These are phyloP conservation scores for Hibiscus tridactylites DNA, from an alignment of 345 rosid species.

Conservation along the genomic window DNA sequence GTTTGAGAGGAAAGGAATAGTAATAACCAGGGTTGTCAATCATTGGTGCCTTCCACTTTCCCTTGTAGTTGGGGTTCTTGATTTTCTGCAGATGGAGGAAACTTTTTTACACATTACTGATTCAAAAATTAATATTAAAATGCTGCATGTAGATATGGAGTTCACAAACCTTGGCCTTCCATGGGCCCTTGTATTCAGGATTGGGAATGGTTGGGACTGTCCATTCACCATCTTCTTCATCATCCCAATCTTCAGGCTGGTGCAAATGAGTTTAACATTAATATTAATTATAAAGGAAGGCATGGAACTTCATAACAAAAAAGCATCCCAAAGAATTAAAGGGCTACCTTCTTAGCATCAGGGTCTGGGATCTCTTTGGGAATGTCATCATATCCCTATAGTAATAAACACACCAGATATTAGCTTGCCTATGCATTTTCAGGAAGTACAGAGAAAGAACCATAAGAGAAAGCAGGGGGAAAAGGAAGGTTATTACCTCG, in stretches of 20 bases:
- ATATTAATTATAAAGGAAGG: not conserved
- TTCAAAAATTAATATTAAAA: constrained; percentile 3
- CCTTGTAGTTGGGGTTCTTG: constrained; percentile 90
- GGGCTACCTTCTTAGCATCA: not conserved
- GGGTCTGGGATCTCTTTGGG: not conserved
- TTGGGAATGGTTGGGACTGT: constrained; percentile 88
- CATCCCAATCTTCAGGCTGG: constrained; percentile 99
- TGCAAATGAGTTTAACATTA: constrained; percentile 11
- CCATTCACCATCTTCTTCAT: constrained; percentile 99
- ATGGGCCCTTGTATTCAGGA: constrained; percentile 95
- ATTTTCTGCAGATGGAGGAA: constrained; percentile 55
- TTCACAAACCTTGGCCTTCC: constrained; percentile 77
- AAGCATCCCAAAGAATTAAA: not conserved
- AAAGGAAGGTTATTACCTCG: constrained; percentile 37
- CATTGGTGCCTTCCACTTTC: constrained; percentile 94
- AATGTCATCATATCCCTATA: not conserved
- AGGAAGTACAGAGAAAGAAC: not conserved
- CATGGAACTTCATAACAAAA: not conserved
- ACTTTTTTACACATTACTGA: not conserved
- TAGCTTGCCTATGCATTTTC: not conserved
- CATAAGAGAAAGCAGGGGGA: not conserved
- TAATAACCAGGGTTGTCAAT: constrained; percentile 91
- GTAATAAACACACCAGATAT: not conserved
- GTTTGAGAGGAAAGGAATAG: not conserved
- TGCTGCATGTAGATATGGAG: not conserved